phyloP scores from a whole-genome alignment of 495 filamentous ascomycete genomes.

The Aspergillus leporis region DNA sequence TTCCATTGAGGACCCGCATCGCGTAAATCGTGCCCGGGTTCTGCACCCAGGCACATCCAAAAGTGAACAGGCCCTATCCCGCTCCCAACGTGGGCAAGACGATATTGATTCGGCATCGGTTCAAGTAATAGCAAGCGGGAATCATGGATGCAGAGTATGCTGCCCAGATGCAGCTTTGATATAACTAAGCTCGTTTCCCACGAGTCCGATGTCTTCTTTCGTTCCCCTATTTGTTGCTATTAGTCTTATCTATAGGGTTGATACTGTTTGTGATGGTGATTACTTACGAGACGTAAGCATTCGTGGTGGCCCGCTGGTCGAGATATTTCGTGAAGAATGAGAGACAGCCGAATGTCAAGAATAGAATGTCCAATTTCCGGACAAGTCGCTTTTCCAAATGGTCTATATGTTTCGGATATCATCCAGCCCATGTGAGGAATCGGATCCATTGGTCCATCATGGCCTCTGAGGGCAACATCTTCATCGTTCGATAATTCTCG shows the following conservation, averaged over 20 bases:
- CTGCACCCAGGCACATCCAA: slow-evolving; percentile 20
- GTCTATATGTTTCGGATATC: slow-evolving; percentile 32
- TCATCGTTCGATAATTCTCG: neutral
- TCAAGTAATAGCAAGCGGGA: slow-evolving; percentile 23
- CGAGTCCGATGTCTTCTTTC: slow-evolving; percentile 22
- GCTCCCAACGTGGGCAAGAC: slow-evolving; percentile 17
- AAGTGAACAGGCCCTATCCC: slow-evolving; percentile 21
- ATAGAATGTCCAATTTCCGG: slow-evolving; percentile 18
- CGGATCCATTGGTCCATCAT: slow-evolving; percentile 23
- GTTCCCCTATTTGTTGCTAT: slow-evolving; percentile 9
- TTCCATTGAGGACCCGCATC: slow-evolving; percentile 22
- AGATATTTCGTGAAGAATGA: slow-evolving; percentile 40
- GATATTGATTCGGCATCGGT: slow-evolving; percentile 21
- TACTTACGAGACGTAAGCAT: slow-evolving; percentile 37
- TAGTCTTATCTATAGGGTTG: too few species aligned
- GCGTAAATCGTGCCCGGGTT: slow-evolving; percentile 20
- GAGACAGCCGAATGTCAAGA: slow-evolving; percentile 21
- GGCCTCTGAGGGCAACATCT: neutral
- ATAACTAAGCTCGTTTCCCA: slow-evolving; percentile 27
- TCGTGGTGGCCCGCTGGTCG: slow-evolving; percentile 35
- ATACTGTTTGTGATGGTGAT: too few species aligned
- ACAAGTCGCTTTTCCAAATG: slow-evolving; percentile 29
- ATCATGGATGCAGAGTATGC: slow-evolving; percentile 32
- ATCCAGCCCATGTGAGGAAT: slow-evolving; percentile 27
- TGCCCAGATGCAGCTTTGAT: slow-evolving; percentile 36